Percentiles rank a stretch among this genome's conserved stretches.
phyloP scores from a whole-genome alignment of 2,329 filamentous ascomycete genomes.

The Cladosporium phlei region DNA sequence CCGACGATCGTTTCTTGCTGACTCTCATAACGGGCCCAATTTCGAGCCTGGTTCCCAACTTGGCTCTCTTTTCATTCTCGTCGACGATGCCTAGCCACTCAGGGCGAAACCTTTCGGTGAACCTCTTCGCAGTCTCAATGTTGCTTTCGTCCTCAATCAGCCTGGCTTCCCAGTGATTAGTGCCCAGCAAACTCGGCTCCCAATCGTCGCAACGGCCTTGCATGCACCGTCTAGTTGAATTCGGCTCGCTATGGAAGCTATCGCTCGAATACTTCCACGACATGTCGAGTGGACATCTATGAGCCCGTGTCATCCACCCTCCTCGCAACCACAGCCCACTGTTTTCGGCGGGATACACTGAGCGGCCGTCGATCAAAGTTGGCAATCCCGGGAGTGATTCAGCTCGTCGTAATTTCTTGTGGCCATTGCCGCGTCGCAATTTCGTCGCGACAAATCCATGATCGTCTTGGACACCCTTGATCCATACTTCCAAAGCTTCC shows the following conservation, averaged over 20 bases:
- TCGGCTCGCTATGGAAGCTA: not conserved
- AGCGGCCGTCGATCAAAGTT: not conserved
- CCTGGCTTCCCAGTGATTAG: not conserved
- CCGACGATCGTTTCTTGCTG: too few species aligned
- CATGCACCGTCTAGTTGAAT: not conserved
- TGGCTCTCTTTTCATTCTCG: not conserved
- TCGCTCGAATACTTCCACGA: not conserved
- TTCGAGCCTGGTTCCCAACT: too few species aligned
- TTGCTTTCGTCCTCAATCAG: not conserved
- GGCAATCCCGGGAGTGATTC: not conserved
- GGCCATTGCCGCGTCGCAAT: not conserved
- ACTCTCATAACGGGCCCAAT: too few species aligned
- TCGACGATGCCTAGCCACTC: not conserved
- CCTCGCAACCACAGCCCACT: not conserved
- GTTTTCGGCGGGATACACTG: not conserved
- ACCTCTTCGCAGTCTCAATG: not conserved
- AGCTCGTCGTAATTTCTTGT: not conserved
- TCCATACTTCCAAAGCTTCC: not conserved
- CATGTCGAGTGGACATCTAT: not conserved
- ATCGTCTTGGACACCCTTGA: not conserved
- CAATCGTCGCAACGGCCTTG: not conserved
- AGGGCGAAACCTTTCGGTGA: not conserved
- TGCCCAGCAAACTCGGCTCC: not conserved
- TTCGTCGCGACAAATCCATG: not conserved
- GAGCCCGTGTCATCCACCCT: not conserved